phyloP scores from a whole-genome alignment of 495 filamentous ascomycete species.

The Margaritispora aquatica region DNA sequence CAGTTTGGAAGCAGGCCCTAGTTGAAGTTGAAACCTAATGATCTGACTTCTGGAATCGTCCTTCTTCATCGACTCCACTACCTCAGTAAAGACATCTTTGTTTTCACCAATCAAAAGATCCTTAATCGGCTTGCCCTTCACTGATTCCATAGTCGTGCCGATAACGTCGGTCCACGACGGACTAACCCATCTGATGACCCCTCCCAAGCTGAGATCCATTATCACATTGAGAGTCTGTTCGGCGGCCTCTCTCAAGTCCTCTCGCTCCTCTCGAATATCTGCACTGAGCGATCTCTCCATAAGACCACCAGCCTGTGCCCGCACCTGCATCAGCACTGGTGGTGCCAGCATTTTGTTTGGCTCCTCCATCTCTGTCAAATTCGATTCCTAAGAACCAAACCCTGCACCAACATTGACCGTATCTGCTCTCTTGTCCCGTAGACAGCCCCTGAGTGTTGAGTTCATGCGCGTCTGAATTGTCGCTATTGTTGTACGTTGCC shows the following conservation, averaged over 20 bases:
- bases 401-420: slow-evolving; percentile 21
- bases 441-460: not conserved
- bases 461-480: slow-evolving; percentile 13
- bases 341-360: slow-evolving; percentile 20
- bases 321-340: slow-evolving; percentile 31
- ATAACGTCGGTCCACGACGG: slow-evolving; percentile 95
- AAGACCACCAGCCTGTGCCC: slow-evolving; percentile 34
- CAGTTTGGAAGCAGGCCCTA: slow-evolving; percentile 70
- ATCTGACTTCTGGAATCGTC: slow-evolving; percentile 92
- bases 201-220: slow-evolving; percentile 83
- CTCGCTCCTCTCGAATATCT: slow-evolving; percentile 63
- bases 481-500: slow-evolving; percentile 11
- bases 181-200: slow-evolving; percentile 88
- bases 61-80: slow-evolving; percentile 80
- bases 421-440: slow-evolving; percentile 2
- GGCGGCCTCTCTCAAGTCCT: slow-evolving; percentile 89
- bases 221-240: slow-evolving; percentile 96
- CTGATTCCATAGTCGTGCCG: slow-evolving; percentile 65
- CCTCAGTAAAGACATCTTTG: slow-evolving; percentile 69
- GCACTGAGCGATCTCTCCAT: slow-evolving; percentile 50
- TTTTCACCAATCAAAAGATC: slow-evolving; percentile 73
- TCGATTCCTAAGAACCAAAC: slow-evolving; percentile 20
- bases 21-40: slow-evolving; percentile 72
- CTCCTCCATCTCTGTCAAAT: slow-evolving; percentile 13
- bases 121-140: slow-evolving; percentile 71